Percentiles rank a stretch among this genome's conserved stretches.
phyloP scores from a whole-genome alignment of 331 rosid genomes.

The Telfairia occidentalis region DNA sequence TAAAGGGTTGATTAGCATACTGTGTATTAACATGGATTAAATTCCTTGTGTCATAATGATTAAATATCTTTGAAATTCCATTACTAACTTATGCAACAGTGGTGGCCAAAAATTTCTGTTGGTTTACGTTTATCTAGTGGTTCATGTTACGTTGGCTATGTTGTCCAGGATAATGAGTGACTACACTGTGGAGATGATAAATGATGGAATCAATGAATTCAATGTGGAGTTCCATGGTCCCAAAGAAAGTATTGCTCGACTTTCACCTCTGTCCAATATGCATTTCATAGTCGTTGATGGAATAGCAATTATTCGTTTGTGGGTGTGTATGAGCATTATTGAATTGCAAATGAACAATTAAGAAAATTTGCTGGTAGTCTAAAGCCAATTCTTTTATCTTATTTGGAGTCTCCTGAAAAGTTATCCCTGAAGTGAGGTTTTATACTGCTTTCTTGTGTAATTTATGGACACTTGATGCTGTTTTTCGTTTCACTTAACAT shows the following conservation, averaged over 20 bases:
- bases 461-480: constrained; percentile 8
- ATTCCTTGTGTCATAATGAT: not conserved
- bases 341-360: constrained; percentile 10
- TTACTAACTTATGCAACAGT: not conserved
- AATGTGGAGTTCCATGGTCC: constrained; percentile 98
- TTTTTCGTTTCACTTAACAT: constrained; percentile 1
- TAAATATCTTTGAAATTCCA: not conserved
- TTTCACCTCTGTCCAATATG: constrained; percentile 10
- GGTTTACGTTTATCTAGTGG: constrained; percentile 9
- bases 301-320: not conserved
- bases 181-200: constrained; percentile 91
- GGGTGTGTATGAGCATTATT: not conserved
- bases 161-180: constrained; percentile 98
- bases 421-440: constrained; percentile 2
- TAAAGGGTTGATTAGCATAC: not conserved
- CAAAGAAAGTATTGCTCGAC: constrained; percentile 65
- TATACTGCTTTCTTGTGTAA: constrained; percentile 11
- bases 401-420: constrained; percentile 2
- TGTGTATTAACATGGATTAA: not conserved
- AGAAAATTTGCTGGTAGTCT: not conserved
- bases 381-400: constrained; percentile 2
- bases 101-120: not conserved
- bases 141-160: constrained; percentile 2
- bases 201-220: constrained; percentile 88
- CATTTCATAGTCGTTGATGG: constrained; percentile 1